Evolutionary conservation across 1,139 yeast species (phyloP).

Genomic region (Wickerhamiella pararugosa): DNA sequence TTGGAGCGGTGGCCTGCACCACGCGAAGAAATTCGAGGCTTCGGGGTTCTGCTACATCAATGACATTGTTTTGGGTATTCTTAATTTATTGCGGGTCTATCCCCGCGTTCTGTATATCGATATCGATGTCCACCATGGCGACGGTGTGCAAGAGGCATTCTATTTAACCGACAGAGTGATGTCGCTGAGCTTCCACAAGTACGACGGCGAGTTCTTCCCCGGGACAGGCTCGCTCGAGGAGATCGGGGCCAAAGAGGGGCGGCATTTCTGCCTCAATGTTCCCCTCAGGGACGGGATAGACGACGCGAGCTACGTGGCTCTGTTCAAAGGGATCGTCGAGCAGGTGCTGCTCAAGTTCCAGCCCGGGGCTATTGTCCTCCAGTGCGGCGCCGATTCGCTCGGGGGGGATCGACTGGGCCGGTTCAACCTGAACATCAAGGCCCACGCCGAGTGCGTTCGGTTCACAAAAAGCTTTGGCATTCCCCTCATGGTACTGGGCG

Average conservation of each 20-base stretch:
- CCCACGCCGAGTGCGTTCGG: slow-evolving; percentile 90
- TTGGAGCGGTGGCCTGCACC: slow-evolving; percentile 96
- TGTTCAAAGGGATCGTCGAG: slow-evolving; percentile 74
- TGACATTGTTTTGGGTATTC: slow-evolving; percentile 79
- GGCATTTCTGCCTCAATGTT: slow-evolving; percentile 78
- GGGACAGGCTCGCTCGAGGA: slow-evolving; percentile 88
- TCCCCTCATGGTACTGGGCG: slow-evolving; percentile 86
- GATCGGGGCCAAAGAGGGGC: slow-evolving; percentile 74
- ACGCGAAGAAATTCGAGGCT: slow-evolving; percentile 88
- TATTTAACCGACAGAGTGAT: slow-evolving; percentile 89
- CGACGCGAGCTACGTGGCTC: slow-evolving; percentile 68
- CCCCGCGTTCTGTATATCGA: slow-evolving; percentile 89
- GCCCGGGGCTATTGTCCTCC: slow-evolving; percentile 87
- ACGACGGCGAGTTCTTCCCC: slow-evolving; percentile 90
- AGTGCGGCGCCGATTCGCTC: slow-evolving; percentile 93
- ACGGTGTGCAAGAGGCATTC: slow-evolving; percentile 96
- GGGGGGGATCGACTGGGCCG: slow-evolving; percentile 91
- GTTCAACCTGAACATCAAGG: slow-evolving; percentile 76
- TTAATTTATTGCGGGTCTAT: slow-evolving; percentile 69
- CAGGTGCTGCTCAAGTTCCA: slow-evolving; percentile 70
- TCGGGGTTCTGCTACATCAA: slow-evolving; percentile 92
- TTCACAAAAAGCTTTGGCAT: slow-evolving; percentile 74
- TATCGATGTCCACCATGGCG: slow-evolving; percentile 94
- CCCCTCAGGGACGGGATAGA: slow-evolving; percentile 93
- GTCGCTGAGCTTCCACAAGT: slow-evolving; percentile 91